These are phyloP conservation scores for Aspergillus carlsbadensis DNA, from an alignment of 495 filamentous ascomycete genomes.

Conservation along the genomic window DNA sequence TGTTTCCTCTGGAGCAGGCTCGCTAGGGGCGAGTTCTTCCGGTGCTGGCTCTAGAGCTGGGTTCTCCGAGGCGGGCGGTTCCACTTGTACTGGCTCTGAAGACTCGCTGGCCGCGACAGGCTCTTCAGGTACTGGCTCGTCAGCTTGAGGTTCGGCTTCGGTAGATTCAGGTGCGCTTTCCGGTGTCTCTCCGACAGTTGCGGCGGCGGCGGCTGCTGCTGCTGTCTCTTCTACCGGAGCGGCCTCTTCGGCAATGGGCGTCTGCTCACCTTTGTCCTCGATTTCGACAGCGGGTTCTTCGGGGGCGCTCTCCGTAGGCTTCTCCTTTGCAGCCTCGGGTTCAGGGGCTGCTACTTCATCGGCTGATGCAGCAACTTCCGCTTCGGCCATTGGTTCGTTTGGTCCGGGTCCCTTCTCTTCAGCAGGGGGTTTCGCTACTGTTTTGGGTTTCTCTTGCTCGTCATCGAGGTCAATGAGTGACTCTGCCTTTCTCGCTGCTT, in stretches of 20 bases:
- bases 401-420: neutral
- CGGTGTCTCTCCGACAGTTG: slow-evolving; percentile 3
- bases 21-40: neutral
- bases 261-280: slow-evolving; percentile 5
- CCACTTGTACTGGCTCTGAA: neutral
- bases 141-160: slow-evolving; percentile 10
- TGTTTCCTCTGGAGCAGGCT: slow-evolving; percentile 4
- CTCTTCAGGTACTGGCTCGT: neutral
- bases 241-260: neutral
- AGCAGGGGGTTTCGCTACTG: slow-evolving; percentile 6
- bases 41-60: neutral
- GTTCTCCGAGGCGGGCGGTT: neutral
- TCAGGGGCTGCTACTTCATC: slow-evolving; percentile 17
- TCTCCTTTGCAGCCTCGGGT: neutral
- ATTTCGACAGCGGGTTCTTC: slow-evolving; percentile 8
- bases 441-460: neutral
- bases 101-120: slow-evolving; percentile 14
- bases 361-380: neutral
- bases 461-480: slow-evolving; percentile 15
- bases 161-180: neutral
- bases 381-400: neutral
- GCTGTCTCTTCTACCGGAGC: neutral
- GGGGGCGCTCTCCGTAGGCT: slow-evolving; percentile 3
- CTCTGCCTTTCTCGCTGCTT: slow-evolving; percentile 8
- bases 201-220: neutral